phyloP scores from a whole-genome alignment of 768 basidiomycete genomes.

The Russula emetica region DNA sequence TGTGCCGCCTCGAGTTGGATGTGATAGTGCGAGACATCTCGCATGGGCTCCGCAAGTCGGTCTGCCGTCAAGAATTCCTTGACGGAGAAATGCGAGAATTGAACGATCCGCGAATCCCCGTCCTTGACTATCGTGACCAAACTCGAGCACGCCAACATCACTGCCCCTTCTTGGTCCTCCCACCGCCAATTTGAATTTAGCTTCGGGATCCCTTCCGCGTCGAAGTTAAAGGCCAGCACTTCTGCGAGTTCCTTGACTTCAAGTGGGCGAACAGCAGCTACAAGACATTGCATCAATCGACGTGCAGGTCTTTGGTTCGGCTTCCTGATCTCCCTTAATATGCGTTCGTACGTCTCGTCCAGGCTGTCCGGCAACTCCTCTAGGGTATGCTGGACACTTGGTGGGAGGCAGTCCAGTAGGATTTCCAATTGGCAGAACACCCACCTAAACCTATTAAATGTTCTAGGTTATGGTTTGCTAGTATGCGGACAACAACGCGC shows the following conservation, averaged over 20 bases:
- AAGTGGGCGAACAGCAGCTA: not conserved
- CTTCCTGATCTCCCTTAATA: not conserved
- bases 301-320: not conserved
- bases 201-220: not conserved
- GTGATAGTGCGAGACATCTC: not conserved
- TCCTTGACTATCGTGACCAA: not conserved
- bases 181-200: not conserved
- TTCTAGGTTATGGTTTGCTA: too few relatives aligned
- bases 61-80: not conserved
- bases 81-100: not conserved
- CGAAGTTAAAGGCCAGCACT: not conserved
- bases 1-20: not conserved
- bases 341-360: not conserved
- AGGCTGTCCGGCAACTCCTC: not conserved
- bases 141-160: not conserved
- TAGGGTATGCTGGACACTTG: not conserved
- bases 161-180: not conserved
- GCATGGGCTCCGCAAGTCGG: not conserved
- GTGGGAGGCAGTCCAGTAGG: not conserved
- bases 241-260: not conserved
- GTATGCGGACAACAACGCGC: too few relatives aligned
- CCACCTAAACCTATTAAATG: not conserved
- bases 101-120: not conserved
- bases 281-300: not conserved
- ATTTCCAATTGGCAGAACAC: not conserved